phyloP scores from a whole-genome alignment of 495 filamentous ascomycete species.

The Podospora sp. region DNA sequence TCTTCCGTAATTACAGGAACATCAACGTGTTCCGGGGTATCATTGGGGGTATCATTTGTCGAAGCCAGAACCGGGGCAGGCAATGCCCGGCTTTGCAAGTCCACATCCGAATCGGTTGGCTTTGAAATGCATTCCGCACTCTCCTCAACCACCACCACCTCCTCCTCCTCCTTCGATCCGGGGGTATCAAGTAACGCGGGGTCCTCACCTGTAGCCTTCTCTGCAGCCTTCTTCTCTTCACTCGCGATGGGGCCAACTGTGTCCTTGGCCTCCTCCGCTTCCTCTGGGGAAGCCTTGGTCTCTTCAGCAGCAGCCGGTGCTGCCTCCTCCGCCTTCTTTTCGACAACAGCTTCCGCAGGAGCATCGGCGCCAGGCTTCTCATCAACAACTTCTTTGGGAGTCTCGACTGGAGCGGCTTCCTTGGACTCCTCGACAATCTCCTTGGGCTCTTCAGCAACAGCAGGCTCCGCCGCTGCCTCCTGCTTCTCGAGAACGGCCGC shows the following conservation, averaged over 20 bases:
- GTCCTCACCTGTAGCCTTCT: slow-evolving; percentile 44
- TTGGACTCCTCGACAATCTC: too few relatives aligned
- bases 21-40: slow-evolving; percentile 19
- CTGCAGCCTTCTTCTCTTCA: slow-evolving; percentile 38
- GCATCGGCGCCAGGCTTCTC: slow-evolving; percentile 1
- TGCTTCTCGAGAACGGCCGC: slow-evolving; percentile 17
- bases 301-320: slow-evolving; percentile 6
- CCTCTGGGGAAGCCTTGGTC: slow-evolving; percentile 24
- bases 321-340: slow-evolving; percentile 14
- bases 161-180: slow-evolving; percentile 29
- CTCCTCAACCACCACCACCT: slow-evolving; percentile 12
- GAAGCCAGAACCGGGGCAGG: slow-evolving; percentile 7
- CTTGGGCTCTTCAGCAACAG: neutral
- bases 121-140: slow-evolving; percentile 38
- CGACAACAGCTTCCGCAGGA: slow-evolving; percentile 5
- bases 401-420: neutral
- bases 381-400: neutral
- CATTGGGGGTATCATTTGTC: slow-evolving; percentile 21
- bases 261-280: slow-evolving; percentile 41
- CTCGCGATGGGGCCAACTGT: slow-evolving; percentile 39
- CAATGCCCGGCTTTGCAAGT: slow-evolving; percentile 26
- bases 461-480: neutral
- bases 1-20: slow-evolving; percentile 14
- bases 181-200: slow-evolving; percentile 40
- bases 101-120: slow-evolving; percentile 31